phyloP scores from a whole-genome alignment of 2,329 filamentous ascomycete genomes.

The Clarireedia hainanense region DNA sequence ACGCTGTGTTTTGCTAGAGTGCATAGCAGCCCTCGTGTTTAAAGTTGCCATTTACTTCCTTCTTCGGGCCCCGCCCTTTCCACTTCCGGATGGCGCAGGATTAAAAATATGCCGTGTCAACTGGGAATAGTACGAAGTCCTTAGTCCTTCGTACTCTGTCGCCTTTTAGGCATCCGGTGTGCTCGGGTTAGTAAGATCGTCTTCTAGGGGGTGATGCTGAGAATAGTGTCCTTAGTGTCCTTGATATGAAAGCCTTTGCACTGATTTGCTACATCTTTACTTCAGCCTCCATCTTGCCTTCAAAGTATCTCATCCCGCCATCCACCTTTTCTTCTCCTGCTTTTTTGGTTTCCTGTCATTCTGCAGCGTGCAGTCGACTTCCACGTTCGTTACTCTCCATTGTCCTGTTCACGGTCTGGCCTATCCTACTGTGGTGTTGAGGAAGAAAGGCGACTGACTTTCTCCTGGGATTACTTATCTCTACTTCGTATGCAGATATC shows the following conservation, averaged over 20 bases:
- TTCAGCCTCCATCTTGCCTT: conserved; percentile 4
- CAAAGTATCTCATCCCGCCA: conserved; percentile 3
- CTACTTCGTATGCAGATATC: background rate
- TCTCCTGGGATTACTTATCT: background rate
- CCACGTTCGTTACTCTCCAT: conserved; percentile 7
- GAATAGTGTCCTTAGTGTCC: conserved; percentile 5
- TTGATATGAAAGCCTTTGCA: background rate
- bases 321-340: background rate
- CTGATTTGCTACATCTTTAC: conserved; percentile 6
- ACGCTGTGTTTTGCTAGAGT: background rate
- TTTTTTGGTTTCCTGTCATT: background rate
- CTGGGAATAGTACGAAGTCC: background rate
- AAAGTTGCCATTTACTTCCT: conserved; percentile 1
- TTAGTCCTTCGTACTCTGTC: no score
- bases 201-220: conserved; percentile 7
- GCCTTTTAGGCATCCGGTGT: conserved; percentile 5
- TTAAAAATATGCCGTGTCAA: conserved; percentile 6
- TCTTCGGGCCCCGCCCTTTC: conserved; percentile 1
- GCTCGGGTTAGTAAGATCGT: conserved; percentile 6
- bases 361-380: conserved; percentile 8
- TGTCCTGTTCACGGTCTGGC: background rate
- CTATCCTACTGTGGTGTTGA: background rate
- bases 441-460: background rate
- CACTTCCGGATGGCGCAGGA: background rate
- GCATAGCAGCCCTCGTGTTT: background rate